Evolutionary conservation across 129 eudicot species (phyloP).

Genomic region (Arctium lappa): DNA sequence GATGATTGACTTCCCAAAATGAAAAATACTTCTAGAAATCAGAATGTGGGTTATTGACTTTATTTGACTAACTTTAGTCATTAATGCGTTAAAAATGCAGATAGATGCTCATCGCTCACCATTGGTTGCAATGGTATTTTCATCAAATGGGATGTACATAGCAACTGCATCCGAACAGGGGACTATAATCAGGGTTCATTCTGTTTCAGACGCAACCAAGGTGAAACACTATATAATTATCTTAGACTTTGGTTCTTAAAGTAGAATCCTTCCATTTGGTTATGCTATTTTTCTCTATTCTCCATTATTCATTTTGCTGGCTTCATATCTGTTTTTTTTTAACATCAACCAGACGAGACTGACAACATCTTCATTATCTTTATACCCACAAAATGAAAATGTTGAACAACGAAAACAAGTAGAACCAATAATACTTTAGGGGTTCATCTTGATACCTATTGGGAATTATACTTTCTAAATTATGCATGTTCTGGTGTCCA

Average conservation of each 20-base stretch:
- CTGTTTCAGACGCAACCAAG: conserved; percentile 81
- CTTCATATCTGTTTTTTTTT: too few species aligned
- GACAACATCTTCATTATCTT: too few species aligned
- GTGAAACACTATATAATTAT: conserved; percentile 30
- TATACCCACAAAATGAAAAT: too few species aligned
- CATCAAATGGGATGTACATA: conserved; percentile 85
- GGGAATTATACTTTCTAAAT: not conserved
- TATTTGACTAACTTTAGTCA: not conserved
- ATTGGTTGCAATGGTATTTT: conserved; percentile 69
- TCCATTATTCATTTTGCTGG: too few species aligned
- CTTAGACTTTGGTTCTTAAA: not conserved
- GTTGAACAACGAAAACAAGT: too few species aligned
- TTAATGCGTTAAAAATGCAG: conserved; percentile 37
- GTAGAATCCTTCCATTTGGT: not conserved
- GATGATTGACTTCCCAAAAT: not conserved
- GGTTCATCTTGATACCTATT: too few species aligned
- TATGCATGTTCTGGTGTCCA: not conserved
- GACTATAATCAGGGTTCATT: conserved; percentile 90
- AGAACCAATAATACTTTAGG: too few species aligned
- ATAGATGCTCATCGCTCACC: conserved; percentile 87
- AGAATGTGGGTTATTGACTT: not conserved
- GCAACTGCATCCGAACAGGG: conserved; percentile 99
- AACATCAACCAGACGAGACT: too few species aligned
- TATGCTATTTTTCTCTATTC: not conserved
- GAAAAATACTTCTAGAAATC: not conserved